These are phyloP conservation scores for Nemania abortiva DNA, from an alignment of 2,329 filamentous ascomycete species.

Conservation along the genomic window DNA sequence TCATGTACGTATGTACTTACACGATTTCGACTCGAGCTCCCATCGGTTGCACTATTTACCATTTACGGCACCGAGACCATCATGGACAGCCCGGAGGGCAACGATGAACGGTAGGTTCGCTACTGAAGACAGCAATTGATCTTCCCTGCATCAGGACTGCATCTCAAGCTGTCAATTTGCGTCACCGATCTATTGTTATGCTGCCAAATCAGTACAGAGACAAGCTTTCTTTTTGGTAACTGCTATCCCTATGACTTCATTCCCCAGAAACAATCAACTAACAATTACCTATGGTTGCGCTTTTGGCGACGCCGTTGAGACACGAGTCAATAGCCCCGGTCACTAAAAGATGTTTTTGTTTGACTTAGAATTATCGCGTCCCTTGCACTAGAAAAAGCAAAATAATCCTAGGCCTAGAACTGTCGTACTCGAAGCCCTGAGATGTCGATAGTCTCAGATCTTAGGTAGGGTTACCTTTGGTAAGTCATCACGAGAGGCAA, in stretches of 20 bases:
- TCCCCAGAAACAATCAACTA: not conserved
- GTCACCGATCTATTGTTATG: slow-evolving; percentile 16
- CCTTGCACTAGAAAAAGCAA: not conserved
- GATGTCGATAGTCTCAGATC: not conserved
- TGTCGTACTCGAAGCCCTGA: not conserved
- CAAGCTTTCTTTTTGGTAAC: not conserved
- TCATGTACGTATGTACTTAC: not conserved
- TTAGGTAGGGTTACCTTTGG: not conserved
- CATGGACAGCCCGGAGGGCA: not conserved
- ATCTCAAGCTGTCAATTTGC: slow-evolving; percentile 17
- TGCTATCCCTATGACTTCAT: slow-evolving; percentile 31
- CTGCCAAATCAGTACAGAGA: not conserved
- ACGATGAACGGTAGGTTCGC: slow-evolving; percentile 9
- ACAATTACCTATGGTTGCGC: not conserved
- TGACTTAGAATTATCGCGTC: not conserved
- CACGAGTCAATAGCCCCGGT: not conserved
- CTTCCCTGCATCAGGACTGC: too few species aligned
- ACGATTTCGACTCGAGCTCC: not conserved
- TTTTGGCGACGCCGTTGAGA: not conserved
- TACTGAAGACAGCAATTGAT: slow-evolving; percentile 24
- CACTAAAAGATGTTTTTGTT: not conserved
- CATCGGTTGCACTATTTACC: not conserved
- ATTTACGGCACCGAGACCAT: slow-evolving; percentile 6
- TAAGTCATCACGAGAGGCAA: not conserved
- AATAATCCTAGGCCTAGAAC: not conserved